Evolutionary conservation across 2,329 filamentous ascomycete genomes (phyloP), one percentile per base, ranked within the genome.

Genomic region (Talaromyces rugulosus): DNA sequence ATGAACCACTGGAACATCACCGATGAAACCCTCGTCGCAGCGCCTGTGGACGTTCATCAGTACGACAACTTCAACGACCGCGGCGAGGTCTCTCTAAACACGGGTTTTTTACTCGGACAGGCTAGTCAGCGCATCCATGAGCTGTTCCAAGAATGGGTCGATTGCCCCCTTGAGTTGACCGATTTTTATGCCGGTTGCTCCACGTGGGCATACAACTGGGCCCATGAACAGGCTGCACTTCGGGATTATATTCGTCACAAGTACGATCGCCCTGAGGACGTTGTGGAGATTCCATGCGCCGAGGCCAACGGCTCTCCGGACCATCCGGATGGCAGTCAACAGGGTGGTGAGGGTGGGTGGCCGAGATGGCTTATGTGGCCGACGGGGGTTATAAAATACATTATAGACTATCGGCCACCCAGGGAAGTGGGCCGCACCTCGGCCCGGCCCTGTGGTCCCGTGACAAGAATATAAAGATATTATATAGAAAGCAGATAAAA

Each of bases 1-100:
- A 74, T 82, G 66, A 80, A 80, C 66, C 73, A 77, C 47, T 82
- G 80, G 80, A 73, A 77, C 59, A 71, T 81, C 55, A 72, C 69
- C 9, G 63, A 68, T 0, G 66, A 75, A 1, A 81, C 77, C 0
- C 72, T 80, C 12, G 68, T 81, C 59, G 78, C 81, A 61, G 77
- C 82, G 73, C 75, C 80, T 42, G 71, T 78, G 60, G 81, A 82
- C 58, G 79, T 80, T 6, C 72, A 78, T 63, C 70, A 71, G 58
- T 66, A 62, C 2, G 68, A 72, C 33, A 80, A 81, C 66, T 69
- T 62, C 40, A 78, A 80, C 63, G 69, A 68, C 56, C 69, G 72
- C 36, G 74, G 74, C 16, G 61, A 67, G 8, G 67, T 69, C 8
- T 69, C 76, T 7, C 68, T 77, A 31, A 81, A 81, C 63, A 80